These are phyloP conservation scores for Carex parvula DNA, from an alignment of 176 grass and related monocot genomes.

Conservation along the genomic window DNA sequence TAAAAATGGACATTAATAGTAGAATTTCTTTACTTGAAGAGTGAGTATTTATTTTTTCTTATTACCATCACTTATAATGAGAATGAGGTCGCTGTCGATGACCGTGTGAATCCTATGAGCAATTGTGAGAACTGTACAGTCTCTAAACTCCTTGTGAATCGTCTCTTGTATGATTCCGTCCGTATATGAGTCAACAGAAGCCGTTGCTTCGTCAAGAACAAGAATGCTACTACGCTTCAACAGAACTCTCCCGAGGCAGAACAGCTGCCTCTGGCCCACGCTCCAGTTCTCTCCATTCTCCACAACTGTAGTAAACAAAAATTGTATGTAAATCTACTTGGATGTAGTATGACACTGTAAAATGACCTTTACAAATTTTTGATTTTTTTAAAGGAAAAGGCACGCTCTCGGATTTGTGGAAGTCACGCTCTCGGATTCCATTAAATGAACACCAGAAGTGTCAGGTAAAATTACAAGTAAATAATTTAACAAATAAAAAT, in stretches of 20 bases:
- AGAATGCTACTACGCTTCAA: slow-evolving; percentile 78
- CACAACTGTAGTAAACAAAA: slow-evolving; percentile 47
- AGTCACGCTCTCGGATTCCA: no score
- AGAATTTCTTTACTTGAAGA: no score
- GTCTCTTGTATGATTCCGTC: slow-evolving; percentile 77
- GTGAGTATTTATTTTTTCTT: not conserved
- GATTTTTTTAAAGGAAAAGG: no score
- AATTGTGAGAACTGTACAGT: slow-evolving; percentile 78
- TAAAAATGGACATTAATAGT: no score
- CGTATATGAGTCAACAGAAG: slow-evolving; percentile 76
- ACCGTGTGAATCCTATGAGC: slow-evolving; percentile 94
- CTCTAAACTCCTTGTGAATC: slow-evolving; percentile 50
- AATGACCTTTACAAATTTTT: no score
- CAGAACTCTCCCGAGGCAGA: slow-evolving; percentile 86
- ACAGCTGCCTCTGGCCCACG: slow-evolving; percentile 73
- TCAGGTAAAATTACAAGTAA: no score
- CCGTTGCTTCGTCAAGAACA: slow-evolving; percentile 81
- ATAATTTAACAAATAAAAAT: no score
- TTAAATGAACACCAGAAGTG: no score
- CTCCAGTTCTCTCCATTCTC: slow-evolving; percentile 99
- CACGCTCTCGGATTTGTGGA: no score
- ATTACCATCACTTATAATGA: slow-evolving; percentile 82
- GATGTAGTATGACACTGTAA: no score
- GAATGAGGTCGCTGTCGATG: slow-evolving; percentile 85
- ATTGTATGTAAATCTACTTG: not conserved